These are phyloP conservation scores for Lactarius vividus DNA, from an alignment of 768 basidiomycete species.

Conservation along the genomic window DNA sequence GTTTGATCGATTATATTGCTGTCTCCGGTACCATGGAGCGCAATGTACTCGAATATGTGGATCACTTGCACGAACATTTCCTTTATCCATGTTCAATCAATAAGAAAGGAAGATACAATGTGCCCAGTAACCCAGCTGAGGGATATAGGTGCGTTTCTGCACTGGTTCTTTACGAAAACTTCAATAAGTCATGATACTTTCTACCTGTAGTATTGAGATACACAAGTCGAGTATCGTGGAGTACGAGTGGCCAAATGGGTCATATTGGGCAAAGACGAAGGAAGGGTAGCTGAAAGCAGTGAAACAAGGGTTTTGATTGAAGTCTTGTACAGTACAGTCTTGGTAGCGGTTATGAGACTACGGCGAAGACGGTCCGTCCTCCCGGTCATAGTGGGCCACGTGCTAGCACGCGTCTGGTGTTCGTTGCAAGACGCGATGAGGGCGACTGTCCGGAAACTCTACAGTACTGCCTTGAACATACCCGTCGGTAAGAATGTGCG, in stretches of 20 bases:
- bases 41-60: slow-evolving; percentile 88
- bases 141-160: slow-evolving; percentile 63
- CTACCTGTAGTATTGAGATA: slow-evolving; percentile 76
- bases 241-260: slow-evolving; percentile 83
- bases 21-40: slow-evolving; percentile 91
- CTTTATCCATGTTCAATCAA: slow-evolving; percentile 87
- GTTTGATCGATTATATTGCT: slow-evolving; percentile 90
- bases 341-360: too few species aligned
- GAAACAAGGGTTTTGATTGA: too few species aligned
- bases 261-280: slow-evolving; percentile 60
- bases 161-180: neutral
- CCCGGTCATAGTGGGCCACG: neutral
- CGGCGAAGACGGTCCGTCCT: neutral
- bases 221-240: slow-evolving; percentile 73
- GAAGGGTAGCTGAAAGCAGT: neutral
- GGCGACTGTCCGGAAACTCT: slow-evolving; percentile 2
- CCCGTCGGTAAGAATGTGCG: slow-evolving; percentile 1
- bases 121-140: slow-evolving; percentile 69
- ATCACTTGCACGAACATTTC: slow-evolving; percentile 95
- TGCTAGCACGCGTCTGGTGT: neutral
- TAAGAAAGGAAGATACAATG: slow-evolving; percentile 78
- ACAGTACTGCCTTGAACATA: neutral
- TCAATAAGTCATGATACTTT: neutral
- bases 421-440: slow-evolving; percentile 9
- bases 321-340: too few species aligned